Evolutionary conservation across 345 rosid species (phyloP), one percentile per base, ranked within the genome.

Genomic region (Psidium friedrichsthalianum): DNA sequence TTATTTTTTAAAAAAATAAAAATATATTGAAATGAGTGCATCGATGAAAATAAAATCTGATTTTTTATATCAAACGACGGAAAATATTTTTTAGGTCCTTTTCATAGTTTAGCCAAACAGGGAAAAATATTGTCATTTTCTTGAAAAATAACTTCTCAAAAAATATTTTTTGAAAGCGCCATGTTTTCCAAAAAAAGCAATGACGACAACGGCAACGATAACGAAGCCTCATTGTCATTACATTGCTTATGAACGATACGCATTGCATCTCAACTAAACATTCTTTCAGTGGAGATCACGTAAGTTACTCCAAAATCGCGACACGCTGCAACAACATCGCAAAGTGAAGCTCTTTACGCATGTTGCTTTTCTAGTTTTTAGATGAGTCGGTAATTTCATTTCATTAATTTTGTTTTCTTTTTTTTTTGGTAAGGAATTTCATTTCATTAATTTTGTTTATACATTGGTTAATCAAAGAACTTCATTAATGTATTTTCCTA

Each of bases 251-350:
- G 3, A 59, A 59, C 14, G 13, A 13, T 59, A 27, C 0, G 0
- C 0, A 0, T n/a, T 0, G 4, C 74, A 1, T 59, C 36, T n/a
- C 1, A 0, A 58, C 6, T 55, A 12, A 27, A 59, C 20, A 27
- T 59, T 51, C 52, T 59, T 27, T 13, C 36, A n/a, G 27, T 13
- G 3, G 27, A n/a, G 32, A 5, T 58, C 3, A 3, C 12, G 1
- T 6, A 58, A 58, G 4, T 58, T 15, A 0, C 27, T 58, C 27
- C 11, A 2, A 64, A 64, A 64, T 64, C 22, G 8, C 5, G 0
- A 7, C 11, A 8, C 3, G 22, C 1, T 15, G 5, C 40, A 7
- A 61, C 0, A 1, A 61, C 5, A 0, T 15, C 76, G 18, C 0
- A 0, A 9, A 29, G 20, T 5, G 0, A 64, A 64, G 20, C 20